Conservation (phyloP, 2,329 filamentous ascomycete species). For the Penicillium sp. region DNA sequence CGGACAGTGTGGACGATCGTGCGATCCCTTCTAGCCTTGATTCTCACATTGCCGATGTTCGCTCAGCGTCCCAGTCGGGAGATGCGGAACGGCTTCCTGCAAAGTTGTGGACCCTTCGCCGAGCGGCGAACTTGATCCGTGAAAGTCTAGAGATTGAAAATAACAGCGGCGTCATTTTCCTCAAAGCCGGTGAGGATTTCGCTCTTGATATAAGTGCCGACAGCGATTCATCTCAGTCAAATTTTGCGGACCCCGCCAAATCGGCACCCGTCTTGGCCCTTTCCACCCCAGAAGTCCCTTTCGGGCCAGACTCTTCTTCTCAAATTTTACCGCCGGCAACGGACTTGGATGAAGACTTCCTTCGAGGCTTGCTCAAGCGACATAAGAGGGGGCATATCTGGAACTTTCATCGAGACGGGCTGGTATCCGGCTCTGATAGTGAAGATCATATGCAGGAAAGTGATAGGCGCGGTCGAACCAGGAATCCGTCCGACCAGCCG, state of each 20-base stretch:
- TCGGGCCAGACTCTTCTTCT: not conserved
- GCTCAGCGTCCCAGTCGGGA: not conserved
- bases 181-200: not conserved
- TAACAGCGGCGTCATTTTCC: conserved; percentile 13
- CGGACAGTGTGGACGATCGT: not conserved
- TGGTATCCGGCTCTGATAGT: not conserved
- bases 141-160: conserved; percentile 13
- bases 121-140: conserved; percentile 17
- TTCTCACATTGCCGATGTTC: not conserved
- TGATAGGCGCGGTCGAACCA: not conserved
- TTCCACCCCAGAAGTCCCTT: not conserved
- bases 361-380: not conserved
- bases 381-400: not conserved
- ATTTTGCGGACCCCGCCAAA: not conserved
- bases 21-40: not conserved
- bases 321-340: not conserved
- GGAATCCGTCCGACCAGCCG: not conserved
- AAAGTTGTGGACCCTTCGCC: conserved; percentile 15
- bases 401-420: not conserved
- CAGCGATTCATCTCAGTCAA: not conserved
- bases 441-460: not conserved
- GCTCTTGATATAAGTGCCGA: not conserved
- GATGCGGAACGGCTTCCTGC: not conserved
- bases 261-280: not conserved
- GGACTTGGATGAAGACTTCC: not conserved